These are phyloP conservation scores for Biscogniauxia marginata DNA, from an alignment of 2,329 filamentous ascomycete genomes.

Conservation along the genomic window DNA sequence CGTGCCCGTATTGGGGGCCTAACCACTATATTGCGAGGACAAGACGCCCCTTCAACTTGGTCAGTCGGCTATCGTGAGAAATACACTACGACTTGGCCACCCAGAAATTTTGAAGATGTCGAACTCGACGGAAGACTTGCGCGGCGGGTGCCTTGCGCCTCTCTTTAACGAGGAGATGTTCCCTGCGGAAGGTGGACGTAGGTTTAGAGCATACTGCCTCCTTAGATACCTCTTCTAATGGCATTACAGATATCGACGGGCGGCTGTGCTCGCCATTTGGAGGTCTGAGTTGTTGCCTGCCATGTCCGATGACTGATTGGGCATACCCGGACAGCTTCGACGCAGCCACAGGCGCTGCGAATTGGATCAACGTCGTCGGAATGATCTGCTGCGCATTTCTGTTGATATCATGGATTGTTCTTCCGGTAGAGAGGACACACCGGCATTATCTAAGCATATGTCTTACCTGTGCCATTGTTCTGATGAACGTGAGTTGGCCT, in stretches of 20 bases:
- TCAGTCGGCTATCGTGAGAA: background rate
- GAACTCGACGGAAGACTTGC: slow-evolving; percentile 13
- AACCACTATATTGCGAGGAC: background rate
- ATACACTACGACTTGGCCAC: background rate
- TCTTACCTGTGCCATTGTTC: slow-evolving; percentile 69
- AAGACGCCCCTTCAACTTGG: background rate
- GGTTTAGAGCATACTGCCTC: slow-evolving; percentile 16
- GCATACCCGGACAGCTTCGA: slow-evolving; percentile 60
- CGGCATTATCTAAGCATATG: slow-evolving; percentile 93
- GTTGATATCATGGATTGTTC: slow-evolving; percentile 71
- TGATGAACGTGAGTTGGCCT: slow-evolving; percentile 71
- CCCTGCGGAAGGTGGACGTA: slow-evolving; percentile 37
- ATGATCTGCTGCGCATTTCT: slow-evolving; percentile 73
- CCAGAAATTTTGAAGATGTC: slow-evolving; percentile 13
- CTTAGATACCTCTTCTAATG: slow-evolving; percentile 17
- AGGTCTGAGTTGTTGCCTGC: slow-evolving; percentile 72
- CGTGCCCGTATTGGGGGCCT: background rate
- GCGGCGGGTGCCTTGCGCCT: slow-evolving; percentile 62
- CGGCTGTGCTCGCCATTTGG: slow-evolving; percentile 54
- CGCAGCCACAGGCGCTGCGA: slow-evolving; percentile 63
- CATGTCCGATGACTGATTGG: slow-evolving; percentile 85
- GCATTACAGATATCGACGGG: slow-evolving; percentile 46
- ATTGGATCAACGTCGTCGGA: slow-evolving; percentile 78
- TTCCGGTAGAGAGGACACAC: slow-evolving; percentile 86
- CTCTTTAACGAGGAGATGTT: slow-evolving; percentile 67